Base-by-base conservation (phyloP, 768 basidiomycete species). In the Mycena floridula region DNA sequence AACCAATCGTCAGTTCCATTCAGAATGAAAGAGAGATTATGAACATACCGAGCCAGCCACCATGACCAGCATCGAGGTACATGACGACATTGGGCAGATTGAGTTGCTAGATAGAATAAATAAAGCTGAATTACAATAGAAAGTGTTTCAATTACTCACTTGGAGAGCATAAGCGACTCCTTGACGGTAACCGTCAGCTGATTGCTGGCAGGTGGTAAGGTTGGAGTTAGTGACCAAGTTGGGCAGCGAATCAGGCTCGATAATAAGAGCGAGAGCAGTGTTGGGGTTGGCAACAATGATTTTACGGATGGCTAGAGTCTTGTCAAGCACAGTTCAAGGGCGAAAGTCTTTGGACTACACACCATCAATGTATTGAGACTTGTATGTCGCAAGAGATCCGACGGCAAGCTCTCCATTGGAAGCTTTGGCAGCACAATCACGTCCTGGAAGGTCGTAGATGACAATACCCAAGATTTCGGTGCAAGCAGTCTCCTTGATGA, bases 31-130 rank as follows among this genome's bases (percentile, higher is more conserved):
- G n/a, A n/a, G n/a, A n/a, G n/a, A n/a, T n/a, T n/a, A n/a, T n/a
- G n/a, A n/a, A n/a, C n/a, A n/a, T 81, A 36, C 81, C 81, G 47
- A 82, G 70, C 80, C 80, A 82, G 43, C 79, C 78, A 48, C 74
- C 77, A 50, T 79, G 76, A 26, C 77, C 77, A 54, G 78, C 79
- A 59, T 81, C 79, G 53, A 81, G 66, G 63, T 81, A 81, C 63
- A 69, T 66, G 70, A 72, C 76, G 41, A 82, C 76, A 44, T 76
- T 76, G 42, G 76, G 72, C 35, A 66, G 49, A 53, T 71, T 69
- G 50, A 67, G 62, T 49, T 59, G 56, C 50, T 61, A 50, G 38
- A 67, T 53, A n/a, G 58, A 54, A 42, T 54, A 54, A 11, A 41
- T 49, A 41, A 42, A 42, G 28, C 28, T 9, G 11, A 9, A 32